phyloP scores from a whole-genome alignment of 345 rosid genomes.

The Clarkia xantiana region DNA sequence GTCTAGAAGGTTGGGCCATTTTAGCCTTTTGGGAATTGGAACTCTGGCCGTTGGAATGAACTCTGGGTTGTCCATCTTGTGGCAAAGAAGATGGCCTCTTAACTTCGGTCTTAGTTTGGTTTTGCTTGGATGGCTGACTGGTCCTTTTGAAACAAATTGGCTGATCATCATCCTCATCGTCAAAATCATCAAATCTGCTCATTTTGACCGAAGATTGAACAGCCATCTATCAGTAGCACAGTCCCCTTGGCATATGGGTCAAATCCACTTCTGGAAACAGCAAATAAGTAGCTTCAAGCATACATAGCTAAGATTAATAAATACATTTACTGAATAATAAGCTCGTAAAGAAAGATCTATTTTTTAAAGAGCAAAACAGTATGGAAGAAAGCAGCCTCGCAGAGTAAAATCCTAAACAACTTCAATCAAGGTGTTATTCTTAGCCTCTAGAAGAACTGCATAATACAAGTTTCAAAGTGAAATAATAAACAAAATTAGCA shows the following conservation, averaged over 20 bases:
- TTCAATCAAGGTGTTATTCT: too few species aligned
- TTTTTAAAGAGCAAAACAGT: too few species aligned
- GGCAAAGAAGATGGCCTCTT: slow-evolving; percentile 24
- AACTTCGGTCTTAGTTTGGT: slow-evolving; percentile 28
- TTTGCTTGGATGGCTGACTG: slow-evolving; percentile 33
- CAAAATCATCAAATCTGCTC: slow-evolving; percentile 16
- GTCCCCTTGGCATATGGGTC: slow-evolving; percentile 29
- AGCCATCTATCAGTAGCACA: slow-evolving; percentile 42
- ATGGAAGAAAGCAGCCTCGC: too few species aligned
- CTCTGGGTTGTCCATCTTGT: slow-evolving; percentile 7
- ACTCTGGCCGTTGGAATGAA: slow-evolving; percentile 37
- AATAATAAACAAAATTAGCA: too few species aligned
- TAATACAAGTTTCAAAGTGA: too few species aligned
- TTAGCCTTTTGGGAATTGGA: slow-evolving; percentile 33
- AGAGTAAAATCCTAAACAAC: too few species aligned
- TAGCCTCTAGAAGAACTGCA: too few species aligned
- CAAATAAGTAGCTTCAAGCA: not conserved
- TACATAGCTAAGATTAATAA: not conserved
- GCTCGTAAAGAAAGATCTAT: too few species aligned
- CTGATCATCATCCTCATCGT: slow-evolving; percentile 34
- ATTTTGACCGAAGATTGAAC: slow-evolving; percentile 41
- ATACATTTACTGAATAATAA: too few species aligned
- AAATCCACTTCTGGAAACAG: not conserved
- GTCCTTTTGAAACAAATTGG: slow-evolving; percentile 50
- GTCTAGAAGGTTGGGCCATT: slow-evolving; percentile 33